A percentile compares a stretch with the other conserved stretches of the same genome.
Conservation (phyloP, 2,329 filamentous ascomycete species). For the Leptographium lundbergii region DNA sequence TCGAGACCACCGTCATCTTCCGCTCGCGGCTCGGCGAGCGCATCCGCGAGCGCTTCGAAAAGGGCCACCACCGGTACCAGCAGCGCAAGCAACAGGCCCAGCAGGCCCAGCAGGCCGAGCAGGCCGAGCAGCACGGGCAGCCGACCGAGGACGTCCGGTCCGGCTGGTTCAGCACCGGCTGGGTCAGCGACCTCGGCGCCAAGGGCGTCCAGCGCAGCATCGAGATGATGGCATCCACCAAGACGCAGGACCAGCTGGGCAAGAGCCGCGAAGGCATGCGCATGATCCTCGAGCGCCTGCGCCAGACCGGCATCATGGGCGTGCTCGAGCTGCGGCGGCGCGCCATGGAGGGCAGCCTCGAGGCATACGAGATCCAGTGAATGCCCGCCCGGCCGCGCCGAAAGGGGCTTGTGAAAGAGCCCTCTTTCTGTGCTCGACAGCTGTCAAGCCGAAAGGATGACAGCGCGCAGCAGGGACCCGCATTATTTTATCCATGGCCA, state of each 20-base stretch:
- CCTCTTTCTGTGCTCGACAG: no score
- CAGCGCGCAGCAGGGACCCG: background rate
- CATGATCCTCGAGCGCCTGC: conserved; percentile 60
- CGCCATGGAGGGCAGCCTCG: conserved; percentile 24
- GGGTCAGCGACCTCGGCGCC: conserved; percentile 44
- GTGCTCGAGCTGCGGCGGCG: conserved; percentile 42
- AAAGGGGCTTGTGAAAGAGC: background rate
- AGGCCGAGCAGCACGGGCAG: conserved; percentile 15
- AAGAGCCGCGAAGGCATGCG: conserved; percentile 78
- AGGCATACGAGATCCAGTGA: conserved; percentile 14
- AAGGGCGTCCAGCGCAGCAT: conserved; percentile 67
- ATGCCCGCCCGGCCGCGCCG: background rate
- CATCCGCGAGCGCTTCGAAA: conserved; percentile 40
- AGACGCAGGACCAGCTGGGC: conserved; percentile 64
- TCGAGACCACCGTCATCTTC: conserved; percentile 63
- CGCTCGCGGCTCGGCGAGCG: conserved; percentile 60
- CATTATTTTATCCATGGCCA: background rate
- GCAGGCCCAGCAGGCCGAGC: conserved; percentile 21
- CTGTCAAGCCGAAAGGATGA: no score
- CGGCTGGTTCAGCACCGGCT: conserved; percentile 27
- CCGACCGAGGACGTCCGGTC: conserved; percentile 17
- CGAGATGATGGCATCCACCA: conserved; percentile 63
- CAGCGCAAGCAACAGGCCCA: conserved; percentile 15
- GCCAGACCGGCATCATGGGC: conserved; percentile 44
- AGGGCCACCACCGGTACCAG: conserved; percentile 21